These are phyloP conservation scores for Xerocomus nothofagi DNA, from an alignment of 1,284 basidiomycete genomes.

Conservation along the genomic window DNA sequence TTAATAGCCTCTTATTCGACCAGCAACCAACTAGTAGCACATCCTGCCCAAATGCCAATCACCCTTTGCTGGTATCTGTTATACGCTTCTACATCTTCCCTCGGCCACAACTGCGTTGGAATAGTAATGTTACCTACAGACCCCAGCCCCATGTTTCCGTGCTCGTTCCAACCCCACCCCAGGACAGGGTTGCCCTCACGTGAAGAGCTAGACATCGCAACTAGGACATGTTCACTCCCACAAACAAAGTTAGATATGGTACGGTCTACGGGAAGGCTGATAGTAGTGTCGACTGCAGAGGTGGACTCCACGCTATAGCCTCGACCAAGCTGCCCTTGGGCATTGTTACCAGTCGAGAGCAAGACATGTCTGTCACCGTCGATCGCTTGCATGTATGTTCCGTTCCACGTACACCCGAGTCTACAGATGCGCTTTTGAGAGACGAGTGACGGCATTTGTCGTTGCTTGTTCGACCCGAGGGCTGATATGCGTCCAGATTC, in stretches of 20 bases:
- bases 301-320: not conserved
- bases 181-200: slow-evolving; percentile 47
- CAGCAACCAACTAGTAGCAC: slow-evolving; percentile 74
- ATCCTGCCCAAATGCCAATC: slow-evolving; percentile 63
- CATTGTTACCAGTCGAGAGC: slow-evolving; percentile 62
- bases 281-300: slow-evolving; percentile 18
- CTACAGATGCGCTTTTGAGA: slow-evolving; percentile 28
- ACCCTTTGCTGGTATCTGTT: slow-evolving; percentile 18
- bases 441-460: slow-evolving; percentile 56
- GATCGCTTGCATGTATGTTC: slow-evolving; percentile 58
- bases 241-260: slow-evolving; percentile 43
- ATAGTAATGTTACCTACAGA: slow-evolving; percentile 51
- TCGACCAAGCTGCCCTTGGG: slow-evolving; percentile 72
- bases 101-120: slow-evolving; percentile 57
- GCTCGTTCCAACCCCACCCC: slow-evolving; percentile 96
- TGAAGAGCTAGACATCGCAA: slow-evolving; percentile 25
- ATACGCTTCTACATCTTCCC: slow-evolving; percentile 12
- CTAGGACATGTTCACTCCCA: slow-evolving; percentile 82
- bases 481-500: slow-evolving; percentile 48
- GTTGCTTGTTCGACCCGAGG: slow-evolving; percentile 70
- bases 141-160: slow-evolving; percentile 82
- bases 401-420: slow-evolving; percentile 79
- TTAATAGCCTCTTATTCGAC: slow-evolving; percentile 25
- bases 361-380: slow-evolving; percentile 31
- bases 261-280: slow-evolving; percentile 38